These are phyloP conservation scores for Penicillium brasilianum DNA, from an alignment of 2,329 filamentous ascomycete genomes.

Conservation along the genomic window DNA sequence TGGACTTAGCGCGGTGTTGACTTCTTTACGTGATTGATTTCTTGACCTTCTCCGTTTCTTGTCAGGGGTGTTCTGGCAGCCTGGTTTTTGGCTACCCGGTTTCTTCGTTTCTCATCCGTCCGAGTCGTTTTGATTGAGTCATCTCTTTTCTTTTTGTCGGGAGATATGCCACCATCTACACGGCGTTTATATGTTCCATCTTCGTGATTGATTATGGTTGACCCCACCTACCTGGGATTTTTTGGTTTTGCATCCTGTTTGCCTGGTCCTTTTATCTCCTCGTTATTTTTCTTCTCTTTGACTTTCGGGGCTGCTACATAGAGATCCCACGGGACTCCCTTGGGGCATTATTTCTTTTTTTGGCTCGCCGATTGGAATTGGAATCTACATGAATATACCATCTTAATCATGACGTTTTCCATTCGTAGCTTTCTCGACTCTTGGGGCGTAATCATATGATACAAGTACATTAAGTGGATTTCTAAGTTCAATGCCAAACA, in stretches of 20 bases:
- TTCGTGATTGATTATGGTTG: conserved; percentile 8
- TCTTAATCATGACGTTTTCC: neutral
- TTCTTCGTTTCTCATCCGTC: neutral
- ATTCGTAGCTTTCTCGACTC: neutral
- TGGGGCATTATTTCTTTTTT: conserved; percentile 15
- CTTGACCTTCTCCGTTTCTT: conserved; percentile 2
- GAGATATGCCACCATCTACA: conserved; percentile 13
- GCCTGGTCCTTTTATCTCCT: conserved; percentile 33
- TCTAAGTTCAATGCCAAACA: neutral
- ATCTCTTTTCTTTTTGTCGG: neutral
- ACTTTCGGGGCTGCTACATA: conserved; percentile 27
- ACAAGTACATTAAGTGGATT: conserved; percentile 8
- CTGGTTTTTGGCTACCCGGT: neutral
- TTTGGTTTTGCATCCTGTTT: conserved; percentile 30
- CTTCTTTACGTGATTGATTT: conserved; percentile 4
- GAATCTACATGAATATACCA: conserved; percentile 18
- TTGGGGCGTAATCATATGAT: conserved; percentile 4
- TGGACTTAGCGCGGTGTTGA: conserved; percentile 42
- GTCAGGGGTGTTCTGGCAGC: conserved; percentile 8
- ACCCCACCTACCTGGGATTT: neutral
- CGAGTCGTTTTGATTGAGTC: neutral
- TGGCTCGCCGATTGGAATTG: conserved; percentile 8
- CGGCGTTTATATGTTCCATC: conserved; percentile 11
- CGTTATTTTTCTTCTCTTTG: conserved; percentile 15
- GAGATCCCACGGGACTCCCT: conserved; percentile 27